Base-by-base conservation (phyloP, 2,329 filamentous ascomycete species). In the Daldinia sp. region DNA sequence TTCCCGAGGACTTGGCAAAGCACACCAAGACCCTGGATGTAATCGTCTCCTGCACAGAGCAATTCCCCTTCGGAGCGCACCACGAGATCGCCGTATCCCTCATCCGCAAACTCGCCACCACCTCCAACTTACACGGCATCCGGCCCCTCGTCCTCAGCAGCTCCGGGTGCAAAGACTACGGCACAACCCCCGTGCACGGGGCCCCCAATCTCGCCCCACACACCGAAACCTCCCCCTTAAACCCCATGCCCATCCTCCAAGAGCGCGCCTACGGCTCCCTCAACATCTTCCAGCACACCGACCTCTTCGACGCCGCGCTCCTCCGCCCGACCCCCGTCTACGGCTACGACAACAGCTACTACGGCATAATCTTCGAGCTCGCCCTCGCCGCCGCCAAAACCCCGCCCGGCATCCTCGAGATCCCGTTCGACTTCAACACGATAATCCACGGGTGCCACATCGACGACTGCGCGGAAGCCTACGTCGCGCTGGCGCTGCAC, bases 121-220 rank as follows among this genome's bases (percentile, higher is more conserved):
- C 68, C 3, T 78, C 76, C 21, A 76, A 75, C 23, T 55, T 63
- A 1, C 60, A 72, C 4, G 77, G 77, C 5, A 70, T 77, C 1
- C 72, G 72, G 15, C 78, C 81, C 0, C 69, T 83, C 0, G 77
- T 83, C 3, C 75, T 84, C 2, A 79, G 79, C 69, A 80, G 77
- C 8, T 81, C 79, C 2, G 82, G 82, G 0, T 83, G 81, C 70
- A 84, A 84, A 60, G 82, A 84, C 69, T 84, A 83, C 62, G 81
- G 82, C 37, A 67, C 47, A 47, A 78, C 65, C 1, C 56, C 51
- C 4, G 57, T 74, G 0, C 75, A 81, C 49, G 77, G 76, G 1
- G 71, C 75, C 0, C 64, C 74, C 0, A 71, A 61, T 0, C 73
- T 83, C 3, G 63, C 67, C 6, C 77, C 80, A 7, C 81, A 83